Conservation (phyloP, 768 basidiomycete species). For the Mycena rebaudengoi region DNA sequence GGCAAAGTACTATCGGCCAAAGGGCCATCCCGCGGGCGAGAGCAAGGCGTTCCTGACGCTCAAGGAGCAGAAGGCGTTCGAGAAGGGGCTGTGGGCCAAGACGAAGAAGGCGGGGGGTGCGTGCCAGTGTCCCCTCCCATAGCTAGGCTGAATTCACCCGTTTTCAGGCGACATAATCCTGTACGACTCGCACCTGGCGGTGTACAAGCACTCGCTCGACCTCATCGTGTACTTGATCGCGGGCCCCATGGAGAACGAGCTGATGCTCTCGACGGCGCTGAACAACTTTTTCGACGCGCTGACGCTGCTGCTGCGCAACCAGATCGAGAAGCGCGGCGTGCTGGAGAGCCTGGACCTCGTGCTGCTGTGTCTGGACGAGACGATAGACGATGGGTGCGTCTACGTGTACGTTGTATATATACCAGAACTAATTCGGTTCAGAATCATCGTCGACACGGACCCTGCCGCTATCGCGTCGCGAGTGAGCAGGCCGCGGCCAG, state of each 20-base stretch:
- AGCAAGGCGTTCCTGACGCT: slow-evolving; percentile 69
- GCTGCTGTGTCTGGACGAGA: slow-evolving; percentile 93
- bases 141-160: neutral
- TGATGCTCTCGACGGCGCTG: slow-evolving; percentile 92
- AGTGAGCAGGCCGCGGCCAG: slow-evolving; percentile 91
- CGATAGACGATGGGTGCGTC: slow-evolving; percentile 95
- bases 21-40: slow-evolving; percentile 69
- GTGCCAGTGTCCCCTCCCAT: slow-evolving; percentile 26
- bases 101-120: slow-evolving; percentile 93
- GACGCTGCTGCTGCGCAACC: slow-evolving; percentile 85
- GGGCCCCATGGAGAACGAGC: slow-evolving; percentile 89
- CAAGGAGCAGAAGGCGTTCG: slow-evolving; percentile 95
- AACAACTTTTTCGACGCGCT: slow-evolving; percentile 87
- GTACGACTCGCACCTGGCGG: slow-evolving; percentile 88
- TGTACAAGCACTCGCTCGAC: slow-evolving; percentile 95
- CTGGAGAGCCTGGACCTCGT: slow-evolving; percentile 95
- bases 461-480: slow-evolving; percentile 94
- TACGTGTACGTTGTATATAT: neutral
- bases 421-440: slow-evolving; percentile 39
- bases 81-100: slow-evolving; percentile 95
- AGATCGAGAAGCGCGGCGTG: slow-evolving; percentile 94
- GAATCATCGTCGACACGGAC: slow-evolving; percentile 97
- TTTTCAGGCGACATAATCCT: slow-evolving; percentile 89
- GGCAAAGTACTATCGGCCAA: slow-evolving; percentile 93
- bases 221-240: slow-evolving; percentile 95